phyloP scores from a whole-genome alignment of 2,329 filamentous ascomycete species.

The Epichloe hybrida region DNA sequence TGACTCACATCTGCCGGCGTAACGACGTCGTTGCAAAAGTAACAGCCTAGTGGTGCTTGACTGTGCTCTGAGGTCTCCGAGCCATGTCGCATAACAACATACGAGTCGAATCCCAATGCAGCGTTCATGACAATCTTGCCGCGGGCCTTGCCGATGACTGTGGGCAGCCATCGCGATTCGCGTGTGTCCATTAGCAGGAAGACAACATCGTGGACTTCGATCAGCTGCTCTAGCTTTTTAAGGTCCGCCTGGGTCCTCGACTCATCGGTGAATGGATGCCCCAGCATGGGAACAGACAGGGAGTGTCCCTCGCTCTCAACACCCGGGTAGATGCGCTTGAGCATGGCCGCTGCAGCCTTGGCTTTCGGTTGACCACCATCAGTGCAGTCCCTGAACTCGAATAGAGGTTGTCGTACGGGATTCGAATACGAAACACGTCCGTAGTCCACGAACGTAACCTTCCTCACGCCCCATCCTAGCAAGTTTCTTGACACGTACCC shows the following conservation, averaged over 20 bases:
- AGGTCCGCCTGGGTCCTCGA: conserved; percentile 59
- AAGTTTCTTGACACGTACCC: conserved; percentile 87
- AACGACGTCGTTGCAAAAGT: conserved; percentile 97
- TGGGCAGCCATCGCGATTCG: conserved; percentile 90
- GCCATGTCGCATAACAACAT: conserved; percentile 93
- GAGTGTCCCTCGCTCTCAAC: conserved; percentile 69
- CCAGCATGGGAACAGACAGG: conserved; percentile 87
- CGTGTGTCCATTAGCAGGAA: conserved; percentile 97
- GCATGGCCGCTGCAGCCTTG: conserved; percentile 59
- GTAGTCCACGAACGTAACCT: conserved; percentile 93
- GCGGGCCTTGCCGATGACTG: conserved; percentile 84
- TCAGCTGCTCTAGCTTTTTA: conserved; percentile 57
- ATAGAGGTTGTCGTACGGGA: conserved; percentile 86
- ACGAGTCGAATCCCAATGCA: conserved; percentile 90
- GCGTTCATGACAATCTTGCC: conserved; percentile 96
- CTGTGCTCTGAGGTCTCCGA: conserved; percentile 42
- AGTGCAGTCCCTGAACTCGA: conserved; percentile 78
- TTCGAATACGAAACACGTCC: conserved; percentile 91
- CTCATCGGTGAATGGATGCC: conserved; percentile 71
- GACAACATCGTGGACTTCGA: conserved; percentile 77
- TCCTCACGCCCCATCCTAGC: conserved; percentile 89
- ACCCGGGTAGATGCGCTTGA: conserved; percentile 81
- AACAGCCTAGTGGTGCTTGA: conserved; percentile 72
- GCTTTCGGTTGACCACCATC: conserved; percentile 79
- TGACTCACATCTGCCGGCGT: conserved; percentile 75